Conservation (phyloP, 2,329 filamentous ascomycete genomes). For the Sporothrix schenckii region DNA sequence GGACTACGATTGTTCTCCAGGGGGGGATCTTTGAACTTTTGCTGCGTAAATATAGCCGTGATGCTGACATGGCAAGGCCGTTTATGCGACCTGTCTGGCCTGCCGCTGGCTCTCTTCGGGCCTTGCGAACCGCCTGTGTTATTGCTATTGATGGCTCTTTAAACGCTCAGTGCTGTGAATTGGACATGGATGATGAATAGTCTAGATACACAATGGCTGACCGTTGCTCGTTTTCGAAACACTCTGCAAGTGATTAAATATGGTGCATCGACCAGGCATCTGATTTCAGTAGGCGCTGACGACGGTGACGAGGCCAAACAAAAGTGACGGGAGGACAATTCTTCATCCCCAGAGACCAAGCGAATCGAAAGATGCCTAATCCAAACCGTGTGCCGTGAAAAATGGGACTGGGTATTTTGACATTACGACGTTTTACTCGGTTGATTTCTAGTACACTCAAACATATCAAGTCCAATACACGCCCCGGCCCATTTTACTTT, state of each 20-base stretch:
- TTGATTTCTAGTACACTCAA: neutral
- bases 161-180: neutral
- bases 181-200: neutral
- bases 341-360: neutral
- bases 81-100: conserved; percentile 18
- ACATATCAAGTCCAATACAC: conserved; percentile 9
- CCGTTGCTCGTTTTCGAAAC: conserved; percentile 1
- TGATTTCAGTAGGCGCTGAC: conserved; percentile 19
- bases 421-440: no score
- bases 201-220: neutral
- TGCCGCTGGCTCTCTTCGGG: conserved; percentile 7
- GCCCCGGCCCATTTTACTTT: conserved; percentile 4
- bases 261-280: neutral
- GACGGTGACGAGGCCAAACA: neutral
- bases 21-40: neutral
- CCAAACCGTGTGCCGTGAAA: conserved; percentile 10
- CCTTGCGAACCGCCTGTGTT: neutral
- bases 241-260: neutral
- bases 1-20: conserved; percentile 1
- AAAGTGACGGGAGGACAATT: neutral
- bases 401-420: neutral
- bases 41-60: neutral
- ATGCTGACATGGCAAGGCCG: neutral
- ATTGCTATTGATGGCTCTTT: no score
- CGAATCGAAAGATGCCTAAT: neutral